phyloP scores from a whole-genome alignment of 1,284 basidiomycete genomes.

The Porodaedalea pini region DNA sequence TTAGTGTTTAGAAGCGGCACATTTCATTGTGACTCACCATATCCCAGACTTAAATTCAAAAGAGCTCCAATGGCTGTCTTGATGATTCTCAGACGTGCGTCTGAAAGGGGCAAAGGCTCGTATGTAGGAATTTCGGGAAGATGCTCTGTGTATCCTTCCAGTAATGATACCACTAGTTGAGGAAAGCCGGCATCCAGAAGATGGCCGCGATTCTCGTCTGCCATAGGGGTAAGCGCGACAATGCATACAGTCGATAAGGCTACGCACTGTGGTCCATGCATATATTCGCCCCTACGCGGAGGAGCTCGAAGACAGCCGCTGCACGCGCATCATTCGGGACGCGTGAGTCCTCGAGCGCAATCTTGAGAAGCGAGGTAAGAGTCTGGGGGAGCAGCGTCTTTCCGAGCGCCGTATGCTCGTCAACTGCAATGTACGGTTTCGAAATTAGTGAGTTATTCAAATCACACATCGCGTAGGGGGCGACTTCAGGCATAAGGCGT shows the following conservation, averaged over 20 bases:
- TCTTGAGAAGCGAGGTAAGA: slow-evolving; percentile 54
- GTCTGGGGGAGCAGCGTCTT: slow-evolving; percentile 59
- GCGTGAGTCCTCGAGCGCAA: slow-evolving; percentile 46
- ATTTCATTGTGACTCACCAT: slow-evolving; percentile 46
- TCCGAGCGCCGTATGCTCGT: slow-evolving; percentile 68
- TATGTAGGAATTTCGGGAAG: slow-evolving; percentile 40
- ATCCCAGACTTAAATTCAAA: slow-evolving; percentile 75
- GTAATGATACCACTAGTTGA: slow-evolving; percentile 57
- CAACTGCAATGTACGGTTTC: slow-evolving; percentile 39
- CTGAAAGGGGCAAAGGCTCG: slow-evolving; percentile 48
- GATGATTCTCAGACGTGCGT: slow-evolving; percentile 66
- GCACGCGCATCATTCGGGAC: slow-evolving; percentile 44
- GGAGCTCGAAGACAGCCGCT: slow-evolving; percentile 56
- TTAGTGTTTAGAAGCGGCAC: neutral
- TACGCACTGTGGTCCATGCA: slow-evolving; percentile 74
- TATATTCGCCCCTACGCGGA: slow-evolving; percentile 74
- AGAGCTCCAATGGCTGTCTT: slow-evolving; percentile 78
- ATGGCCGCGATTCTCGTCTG: slow-evolving; percentile 61
- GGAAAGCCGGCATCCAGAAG: slow-evolving; percentile 68
- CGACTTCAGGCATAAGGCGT: neutral
- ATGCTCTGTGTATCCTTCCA: slow-evolving; percentile 65
- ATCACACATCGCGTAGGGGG: neutral
- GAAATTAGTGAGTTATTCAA: neutral
- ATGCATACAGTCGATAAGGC: neutral
- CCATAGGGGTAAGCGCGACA: slow-evolving; percentile 10